Conservation (phyloP, 1,284 basidiomycete genomes). For the Austroboletus rostrupii region DNA sequence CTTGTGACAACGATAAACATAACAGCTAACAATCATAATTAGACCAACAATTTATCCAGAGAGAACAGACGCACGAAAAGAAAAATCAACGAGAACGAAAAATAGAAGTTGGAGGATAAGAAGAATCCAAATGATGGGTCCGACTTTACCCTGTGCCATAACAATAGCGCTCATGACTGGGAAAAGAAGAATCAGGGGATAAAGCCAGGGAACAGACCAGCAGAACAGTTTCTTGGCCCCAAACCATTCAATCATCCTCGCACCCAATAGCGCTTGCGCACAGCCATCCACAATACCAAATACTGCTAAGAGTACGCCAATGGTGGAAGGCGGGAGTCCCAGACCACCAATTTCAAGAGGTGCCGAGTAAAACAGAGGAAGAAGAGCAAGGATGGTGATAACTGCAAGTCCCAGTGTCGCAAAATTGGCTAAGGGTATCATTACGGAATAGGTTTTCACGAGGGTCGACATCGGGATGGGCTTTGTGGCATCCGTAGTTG, state of each 20-base stretch:
- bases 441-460: slow-evolving; percentile 19
- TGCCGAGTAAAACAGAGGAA: slow-evolving; percentile 66
- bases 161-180: slow-evolving; percentile 49
- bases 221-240: slow-evolving; percentile 59
- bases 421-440: slow-evolving; percentile 52
- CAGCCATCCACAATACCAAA: slow-evolving; percentile 58
- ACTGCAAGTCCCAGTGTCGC: slow-evolving; percentile 62
- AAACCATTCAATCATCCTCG: slow-evolving; percentile 46
- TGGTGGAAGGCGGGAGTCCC: slow-evolving; percentile 55
- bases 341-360: slow-evolving; percentile 64
- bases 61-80: slow-evolving; percentile 23
- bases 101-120: slow-evolving; percentile 28
- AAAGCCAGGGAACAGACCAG: slow-evolving; percentile 43
- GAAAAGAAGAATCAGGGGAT: slow-evolving; percentile 52
- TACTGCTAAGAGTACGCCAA: slow-evolving; percentile 55
- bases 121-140: slow-evolving; percentile 27
- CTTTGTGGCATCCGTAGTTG: slow-evolving; percentile 1
- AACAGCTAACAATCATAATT: slow-evolving; percentile 21
- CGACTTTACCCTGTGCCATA: slow-evolving; percentile 15
- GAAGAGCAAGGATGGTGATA: slow-evolving; percentile 58
- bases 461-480: slow-evolving; percentile 39
- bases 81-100: slow-evolving; percentile 24
- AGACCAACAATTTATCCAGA: not conserved
- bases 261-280: slow-evolving; percentile 58
- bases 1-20: slow-evolving; percentile 32